These are phyloP conservation scores for Botrytis deweyae DNA, from an alignment of 2,329 filamentous ascomycete genomes.

Conservation along the genomic window DNA sequence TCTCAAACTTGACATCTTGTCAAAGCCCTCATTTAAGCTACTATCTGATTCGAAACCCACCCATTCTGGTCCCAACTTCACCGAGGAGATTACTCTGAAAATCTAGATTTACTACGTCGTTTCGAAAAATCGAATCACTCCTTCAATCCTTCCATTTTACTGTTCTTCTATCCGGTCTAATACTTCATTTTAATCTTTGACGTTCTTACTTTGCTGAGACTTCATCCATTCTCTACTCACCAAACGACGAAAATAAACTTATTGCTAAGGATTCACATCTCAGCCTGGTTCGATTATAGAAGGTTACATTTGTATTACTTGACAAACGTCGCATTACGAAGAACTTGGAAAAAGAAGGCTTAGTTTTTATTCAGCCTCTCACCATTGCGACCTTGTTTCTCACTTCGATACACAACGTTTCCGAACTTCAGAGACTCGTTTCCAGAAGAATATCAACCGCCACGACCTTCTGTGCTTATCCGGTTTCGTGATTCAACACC, in stretches of 20 bases:
- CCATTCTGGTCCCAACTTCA: neutral
- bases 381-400: slow-evolving; percentile 28
- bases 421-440: slow-evolving; percentile 32
- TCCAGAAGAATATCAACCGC: slow-evolving; percentile 36
- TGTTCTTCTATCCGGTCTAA: neutral
- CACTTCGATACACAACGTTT: slow-evolving; percentile 28
- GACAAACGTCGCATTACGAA: slow-evolving; percentile 6
- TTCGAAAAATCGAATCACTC: slow-evolving; percentile 6
- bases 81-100: neutral
- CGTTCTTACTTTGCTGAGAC: slow-evolving; percentile 8
- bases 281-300: slow-evolving; percentile 13
- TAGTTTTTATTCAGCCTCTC: slow-evolving; percentile 22
- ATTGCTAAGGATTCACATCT: neutral
- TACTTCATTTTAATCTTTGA: slow-evolving; percentile 7
- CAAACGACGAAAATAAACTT: neutral
- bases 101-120: neutral
- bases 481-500: slow-evolving; percentile 28
- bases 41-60: neutral
- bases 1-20: slow-evolving; percentile 11
- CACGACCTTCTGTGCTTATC: slow-evolving; percentile 33
- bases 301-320: slow-evolving; percentile 12
- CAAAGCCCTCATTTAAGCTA: slow-evolving; percentile 9
- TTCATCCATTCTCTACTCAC: slow-evolving; percentile 3
- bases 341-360: neutral
- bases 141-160: neutral